Base-by-base conservation (phyloP, 305 asterid genomes). In the Solanum aculeatissimum region DNA sequence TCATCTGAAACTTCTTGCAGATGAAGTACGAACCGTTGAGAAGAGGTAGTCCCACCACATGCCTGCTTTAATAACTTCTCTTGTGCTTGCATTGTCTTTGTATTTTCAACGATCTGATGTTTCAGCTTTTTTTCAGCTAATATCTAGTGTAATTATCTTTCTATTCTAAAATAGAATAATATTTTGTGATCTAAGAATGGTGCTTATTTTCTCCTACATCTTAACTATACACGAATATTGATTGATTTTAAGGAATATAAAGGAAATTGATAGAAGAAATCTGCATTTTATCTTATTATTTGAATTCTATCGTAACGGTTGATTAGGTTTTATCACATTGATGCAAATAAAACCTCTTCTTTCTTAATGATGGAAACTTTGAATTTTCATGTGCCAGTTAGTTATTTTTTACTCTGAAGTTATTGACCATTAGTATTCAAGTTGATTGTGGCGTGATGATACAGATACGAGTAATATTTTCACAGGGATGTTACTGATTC, bases 1-100 rank as follows among this genome's bases (percentile, higher is more conserved):
- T 83, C 87, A 83, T 77, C 81, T 92, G n/a, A 89, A 86, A 86
- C 72, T 83, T 83, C 95, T 94, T 51, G 92, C 90, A 49, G 87
- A 87, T 11, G 88, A 92, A 91, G 89, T 92, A 66, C 75, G 86
- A 80, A 88, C 88, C 83, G 40, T 86, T 43, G 86, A 91, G 85
- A 93, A 93, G 87, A 92, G 98, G 97, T 94, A 92, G 83, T 80
- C 63, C 83, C 12, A 62, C 66, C 83, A 6, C 81, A 77, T 25
- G 66, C 27, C 81, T 83, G 51, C 47, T 19, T 40, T 23, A 60
- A 21, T 84, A 49, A 82, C 84, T 58, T 80, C 40, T 83, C 19
- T 83, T 75, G 6, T 15, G 23, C 72, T 78, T 25, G 63, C 72
- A 53, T 65, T 55, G 25, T 77, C 45, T 25, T 75, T 29, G 29